Conservation (phyloP, 495 filamentous ascomycete genomes). For the Penicillium paradoxum region DNA sequence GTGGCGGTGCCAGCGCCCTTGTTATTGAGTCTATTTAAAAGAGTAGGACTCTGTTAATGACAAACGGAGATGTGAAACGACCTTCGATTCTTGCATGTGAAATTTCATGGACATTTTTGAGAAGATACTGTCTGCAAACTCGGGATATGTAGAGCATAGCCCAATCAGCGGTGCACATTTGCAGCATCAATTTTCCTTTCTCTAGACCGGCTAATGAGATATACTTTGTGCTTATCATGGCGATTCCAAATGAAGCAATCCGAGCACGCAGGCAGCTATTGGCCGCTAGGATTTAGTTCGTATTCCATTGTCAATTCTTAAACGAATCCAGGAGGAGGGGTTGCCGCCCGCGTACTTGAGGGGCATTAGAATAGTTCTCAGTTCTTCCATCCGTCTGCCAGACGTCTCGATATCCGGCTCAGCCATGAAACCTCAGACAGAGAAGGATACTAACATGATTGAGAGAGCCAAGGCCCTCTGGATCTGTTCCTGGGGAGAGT, state of each 20-base stretch:
- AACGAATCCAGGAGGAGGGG: too few species aligned
- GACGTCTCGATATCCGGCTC: not conserved
- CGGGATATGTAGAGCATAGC: not conserved
- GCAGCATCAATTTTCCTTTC: not conserved
- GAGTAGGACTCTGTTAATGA: slow-evolving; percentile 23
- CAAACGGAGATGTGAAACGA: slow-evolving; percentile 28
- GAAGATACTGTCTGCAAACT: slow-evolving; percentile 5
- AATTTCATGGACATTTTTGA: slow-evolving; percentile 8
- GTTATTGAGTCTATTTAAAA: slow-evolving; percentile 66
- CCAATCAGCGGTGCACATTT: not conserved
- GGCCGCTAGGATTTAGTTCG: too few species aligned
- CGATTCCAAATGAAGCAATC: not conserved
- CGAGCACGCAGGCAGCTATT: too few species aligned
- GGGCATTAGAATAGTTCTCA: too few species aligned
- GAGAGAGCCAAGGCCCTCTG: not conserved
- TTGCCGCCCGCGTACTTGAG: too few species aligned
- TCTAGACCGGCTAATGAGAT: slow-evolving; percentile 7
- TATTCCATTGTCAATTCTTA: too few species aligned
- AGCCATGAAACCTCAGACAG: not conserved
- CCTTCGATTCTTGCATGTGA: slow-evolving; percentile 12
- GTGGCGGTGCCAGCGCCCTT: slow-evolving; percentile 86
- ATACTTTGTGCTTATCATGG: not conserved
- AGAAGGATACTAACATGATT: not conserved
- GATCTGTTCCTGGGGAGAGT: not conserved
- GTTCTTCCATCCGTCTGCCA: too few species aligned